Evolutionary conservation across 2,329 filamentous ascomycete species (phyloP), one percentile per base, ranked within the genome.

Genomic region (Akanthomyces lecanii): DNA sequence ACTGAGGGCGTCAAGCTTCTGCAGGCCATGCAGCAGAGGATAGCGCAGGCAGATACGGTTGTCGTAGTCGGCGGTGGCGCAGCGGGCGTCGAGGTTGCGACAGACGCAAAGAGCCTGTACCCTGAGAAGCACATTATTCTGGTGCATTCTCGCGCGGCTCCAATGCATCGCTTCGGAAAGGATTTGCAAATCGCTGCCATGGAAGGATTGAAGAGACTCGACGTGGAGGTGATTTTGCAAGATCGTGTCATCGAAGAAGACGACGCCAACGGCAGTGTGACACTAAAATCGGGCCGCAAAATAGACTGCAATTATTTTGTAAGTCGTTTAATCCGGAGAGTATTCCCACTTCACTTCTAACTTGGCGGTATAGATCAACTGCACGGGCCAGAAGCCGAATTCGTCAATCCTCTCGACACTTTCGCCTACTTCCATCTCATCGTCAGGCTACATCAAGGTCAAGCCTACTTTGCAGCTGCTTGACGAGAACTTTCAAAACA

Each of bases 31-130:
- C 84, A 85, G 70, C 66, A 67, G 0, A 71, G 71, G 3, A 79
- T 87, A 56, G 74, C 74, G 47, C 66, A 69, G 0, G 78, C 81
- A 1, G 70, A 70, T 14, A 75, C 74, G 36, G 66, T 85, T 7
- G 80, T 83, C 2, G 77, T 85, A 0, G 77, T 84, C 0, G 86
- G 85, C 2, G 85, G 84, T 0, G 85, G 85, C 3, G 84, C 86
- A 0, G 85, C 85, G 0, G 86, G 86, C 1, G 81, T 88, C 0
- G 83, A 88, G 71, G 72, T 88, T 40, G 85, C 84, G 0, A 79
- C 83, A 0, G 85, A 89, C 68, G 81, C 83, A 11, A 86, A 86
- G 70, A 77, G 77, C 5, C 69, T 75, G 11, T 85, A 84, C 66
- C 83, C 84, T 0, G 77, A 81, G 7, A 88, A 88, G 71, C 71